These are phyloP conservation scores for Zygoascus sp. DNA, from an alignment of 1,139 yeast genomes.

Conservation along the genomic window DNA sequence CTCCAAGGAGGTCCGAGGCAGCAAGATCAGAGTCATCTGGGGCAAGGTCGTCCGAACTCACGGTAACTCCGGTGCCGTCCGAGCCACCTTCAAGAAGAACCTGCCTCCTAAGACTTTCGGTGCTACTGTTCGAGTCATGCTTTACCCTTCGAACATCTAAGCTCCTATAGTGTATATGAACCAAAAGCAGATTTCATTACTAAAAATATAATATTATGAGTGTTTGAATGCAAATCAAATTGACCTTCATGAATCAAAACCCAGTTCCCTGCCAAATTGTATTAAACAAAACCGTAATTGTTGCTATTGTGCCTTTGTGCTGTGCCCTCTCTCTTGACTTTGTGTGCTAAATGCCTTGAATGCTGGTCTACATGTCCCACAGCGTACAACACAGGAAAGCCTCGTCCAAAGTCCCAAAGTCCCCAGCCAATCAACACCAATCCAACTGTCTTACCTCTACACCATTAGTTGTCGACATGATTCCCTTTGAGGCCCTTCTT, in stretches of 20 bases:
- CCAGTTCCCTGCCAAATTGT: too few species aligned
- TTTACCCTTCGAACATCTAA: conserved; percentile 99
- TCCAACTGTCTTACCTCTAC: conserved; percentile 1
- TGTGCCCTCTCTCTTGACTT: not conserved
- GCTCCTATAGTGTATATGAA: conserved; percentile 10
- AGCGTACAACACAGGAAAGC: too few species aligned
- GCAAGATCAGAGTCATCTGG: conserved; percentile 99
- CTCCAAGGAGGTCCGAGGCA: conserved; percentile 94
- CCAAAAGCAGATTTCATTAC: conserved; percentile 9
- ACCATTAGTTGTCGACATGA: conserved; percentile 37
- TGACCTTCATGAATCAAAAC: not conserved
- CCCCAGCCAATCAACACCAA: conserved; percentile 12
- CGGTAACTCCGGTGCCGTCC: conserved; percentile 97
- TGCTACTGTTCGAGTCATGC: conserved; percentile 99
- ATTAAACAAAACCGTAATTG: not conserved
- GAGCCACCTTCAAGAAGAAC: conserved; percentile 99
- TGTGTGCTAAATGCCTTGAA: not conserved
- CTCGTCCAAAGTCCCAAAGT: not conserved
- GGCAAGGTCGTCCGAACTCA: conserved; percentile 91
- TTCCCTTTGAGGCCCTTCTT: conserved; percentile 69
- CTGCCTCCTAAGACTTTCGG: conserved; percentile 99
- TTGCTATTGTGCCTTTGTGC: not conserved
- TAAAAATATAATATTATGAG: conserved; percentile 11
- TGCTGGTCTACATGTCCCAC: not conserved
- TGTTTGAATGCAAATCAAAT: conserved; percentile 1